Percentiles rank a stretch among this genome's conserved stretches.
These are phyloP conservation scores for Pichia nanzhaoensis DNA, from an alignment of 805 yeast genomes.

Conservation along the genomic window DNA sequence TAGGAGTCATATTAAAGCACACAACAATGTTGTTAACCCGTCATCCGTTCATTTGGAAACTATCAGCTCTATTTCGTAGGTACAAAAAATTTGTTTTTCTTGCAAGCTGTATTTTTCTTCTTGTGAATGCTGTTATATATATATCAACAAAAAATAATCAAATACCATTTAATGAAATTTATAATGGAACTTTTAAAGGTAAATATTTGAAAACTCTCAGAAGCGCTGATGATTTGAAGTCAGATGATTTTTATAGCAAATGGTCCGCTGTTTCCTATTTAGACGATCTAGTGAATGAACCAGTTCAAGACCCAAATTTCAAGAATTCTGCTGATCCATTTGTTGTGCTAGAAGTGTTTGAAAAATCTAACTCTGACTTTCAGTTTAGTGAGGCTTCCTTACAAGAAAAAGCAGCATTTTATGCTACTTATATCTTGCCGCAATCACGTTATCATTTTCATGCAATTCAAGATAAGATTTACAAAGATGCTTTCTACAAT, in stretches of 20 bases:
- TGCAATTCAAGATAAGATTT: conserved; percentile 25
- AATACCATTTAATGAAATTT: conserved; percentile 20
- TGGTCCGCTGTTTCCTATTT: conserved; percentile 23
- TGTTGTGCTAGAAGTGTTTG: conserved; percentile 17
- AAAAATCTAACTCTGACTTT: conserved; percentile 8
- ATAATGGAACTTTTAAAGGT: conserved; percentile 27
- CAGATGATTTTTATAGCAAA: conserved; percentile 25
- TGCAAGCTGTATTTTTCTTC: background rate
- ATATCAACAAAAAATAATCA: background rate
- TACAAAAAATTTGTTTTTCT: background rate
- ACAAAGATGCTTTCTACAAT: conserved; percentile 26
- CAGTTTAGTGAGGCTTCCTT: conserved; percentile 13
- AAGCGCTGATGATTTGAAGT: conserved; percentile 19
- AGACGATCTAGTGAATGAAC: conserved; percentile 28
- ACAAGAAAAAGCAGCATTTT: conserved; percentile 17
- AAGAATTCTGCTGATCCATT: conserved; percentile 22
- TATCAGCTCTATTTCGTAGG: conserved; percentile 1
- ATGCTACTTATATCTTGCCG: conserved; percentile 18
- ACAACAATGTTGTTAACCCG: background rate
- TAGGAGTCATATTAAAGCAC: background rate
- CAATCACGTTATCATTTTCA: conserved; percentile 20
- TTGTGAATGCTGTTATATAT: background rate
- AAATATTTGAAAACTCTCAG: conserved; percentile 22
- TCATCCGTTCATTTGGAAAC: conserved; percentile 1
- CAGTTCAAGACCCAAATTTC: conserved; percentile 18